Evolutionary conservation across 2,329 filamentous ascomycete genomes (phyloP), one percentile per base, ranked within the genome.

Genomic region (Chrysoporthe cubensis): DNA sequence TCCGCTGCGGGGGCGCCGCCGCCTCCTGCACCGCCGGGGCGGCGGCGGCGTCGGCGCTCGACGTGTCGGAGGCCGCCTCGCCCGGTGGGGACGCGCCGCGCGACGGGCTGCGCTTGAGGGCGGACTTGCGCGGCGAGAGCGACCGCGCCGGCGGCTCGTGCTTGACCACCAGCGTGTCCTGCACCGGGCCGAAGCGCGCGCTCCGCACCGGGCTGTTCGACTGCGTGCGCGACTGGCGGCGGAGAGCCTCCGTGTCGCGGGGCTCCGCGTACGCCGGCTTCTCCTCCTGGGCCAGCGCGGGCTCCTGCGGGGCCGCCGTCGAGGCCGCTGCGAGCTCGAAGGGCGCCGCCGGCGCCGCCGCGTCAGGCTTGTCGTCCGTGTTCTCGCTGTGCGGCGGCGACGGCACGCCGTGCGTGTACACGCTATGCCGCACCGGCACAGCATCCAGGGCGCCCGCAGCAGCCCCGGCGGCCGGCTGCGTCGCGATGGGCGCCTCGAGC

Each of bases 71-170:
- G 5, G 48, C 21, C 34, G 81, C 74, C 67, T 82, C 78, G 71
- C 84, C 80, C 59, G 84, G 80, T 59, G 88, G 83, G 65, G 88
- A 84, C 44, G 81, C 73, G 71, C 83, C 80, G 73, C 85, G 74
- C 66, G 85, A 82, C 1, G 88, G 84, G 61, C 87, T 88, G 1
- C 81, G 83, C 75, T 94, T 94, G 70, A 94, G 75, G 1, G 91
- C 91, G 1, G 91, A 93, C 76, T 95, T 95, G 58, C 88, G 88
- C 11, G 92, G 92, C 0, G 91, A 94, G 13, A 91, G 81, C 5
- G 91, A 92, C 60, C 92, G 85, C 42, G 88, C 82, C 32, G 90
- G 89, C 6, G 91, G 92, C 65, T 88, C 85, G 74, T 94, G 91
- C 70, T 84, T 88, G 40, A 90, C 81, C 1, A 84, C 79, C 14